phyloP scores from a whole-genome alignment of 1,284 basidiomycete species.

The Moesziomyces sp. region DNA sequence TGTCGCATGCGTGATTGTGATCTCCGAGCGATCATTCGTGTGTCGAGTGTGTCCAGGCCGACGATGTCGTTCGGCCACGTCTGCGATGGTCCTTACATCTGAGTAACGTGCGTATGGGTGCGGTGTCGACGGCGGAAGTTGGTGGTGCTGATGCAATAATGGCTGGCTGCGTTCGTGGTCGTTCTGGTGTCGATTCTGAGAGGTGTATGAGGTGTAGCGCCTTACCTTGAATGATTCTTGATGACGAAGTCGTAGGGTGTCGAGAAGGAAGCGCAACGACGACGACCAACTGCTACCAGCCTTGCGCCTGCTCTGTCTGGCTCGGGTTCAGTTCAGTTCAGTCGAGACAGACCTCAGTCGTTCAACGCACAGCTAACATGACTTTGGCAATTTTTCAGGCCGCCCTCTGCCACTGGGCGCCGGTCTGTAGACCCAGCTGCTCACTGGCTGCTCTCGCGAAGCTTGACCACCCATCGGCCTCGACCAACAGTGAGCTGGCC shows the following conservation, averaged over 20 bases:
- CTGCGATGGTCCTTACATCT: no score
- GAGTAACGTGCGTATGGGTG: no score
- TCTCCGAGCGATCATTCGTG: no score
- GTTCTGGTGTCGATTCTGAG: conserved; percentile 4
- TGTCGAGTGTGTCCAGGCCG: no score
- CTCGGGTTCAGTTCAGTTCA: not conserved
- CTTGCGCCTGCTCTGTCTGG: not conserved
- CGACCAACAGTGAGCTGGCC: no score
- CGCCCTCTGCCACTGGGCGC: no score
- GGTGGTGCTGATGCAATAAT: not conserved
- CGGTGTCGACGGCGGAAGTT: no score
- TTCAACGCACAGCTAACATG: not conserved
- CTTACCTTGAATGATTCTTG: conserved; percentile 55
- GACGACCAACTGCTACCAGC: conserved; percentile 15
- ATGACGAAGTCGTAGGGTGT: conserved; percentile 46
- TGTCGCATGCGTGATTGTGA: not conserved
- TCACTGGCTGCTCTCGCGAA: no score
- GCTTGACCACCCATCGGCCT: no score
- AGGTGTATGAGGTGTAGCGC: conserved; percentile 3
- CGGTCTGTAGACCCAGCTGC: no score
- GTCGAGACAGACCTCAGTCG: not conserved
- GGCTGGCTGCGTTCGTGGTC: conserved; percentile 21
- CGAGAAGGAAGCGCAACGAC: conserved; percentile 30
- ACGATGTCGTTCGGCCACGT: no score
- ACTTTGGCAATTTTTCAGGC: no score